A percentile compares a stretch with the other conserved stretches of the same genome.
These are phyloP conservation scores for Colletotrichum orbiculare DNA, from an alignment of 2,329 filamentous ascomycete genomes.

Conservation along the genomic window DNA sequence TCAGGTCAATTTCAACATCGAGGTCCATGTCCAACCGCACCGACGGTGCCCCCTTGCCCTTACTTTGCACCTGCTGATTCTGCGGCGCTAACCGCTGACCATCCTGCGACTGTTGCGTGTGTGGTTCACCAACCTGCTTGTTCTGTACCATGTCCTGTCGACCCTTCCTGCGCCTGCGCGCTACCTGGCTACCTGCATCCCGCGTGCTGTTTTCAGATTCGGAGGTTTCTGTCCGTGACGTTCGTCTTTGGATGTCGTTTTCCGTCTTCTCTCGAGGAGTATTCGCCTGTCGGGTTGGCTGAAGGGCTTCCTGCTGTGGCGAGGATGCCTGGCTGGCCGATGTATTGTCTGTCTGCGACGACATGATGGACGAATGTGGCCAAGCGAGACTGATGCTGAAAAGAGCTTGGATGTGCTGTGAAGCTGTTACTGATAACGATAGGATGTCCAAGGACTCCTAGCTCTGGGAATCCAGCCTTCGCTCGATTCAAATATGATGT, in stretches of 20 bases:
- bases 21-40: slow-evolving; percentile 34
- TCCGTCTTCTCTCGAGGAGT: neutral
- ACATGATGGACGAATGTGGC: too few species aligned
- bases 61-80: slow-evolving; percentile 11
- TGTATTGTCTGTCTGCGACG: too few species aligned
- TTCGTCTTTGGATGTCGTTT: neutral
- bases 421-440: neutral
- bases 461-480: too few species aligned
- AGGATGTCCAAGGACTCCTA: neutral
- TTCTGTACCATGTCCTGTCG: neutral
- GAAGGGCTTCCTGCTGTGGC: too few species aligned
- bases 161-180: neutral
- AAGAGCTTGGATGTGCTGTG: neutral
- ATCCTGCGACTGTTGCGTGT: neutral
- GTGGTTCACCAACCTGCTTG: neutral
- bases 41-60: slow-evolving; percentile 23
- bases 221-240: slow-evolving; percentile 3
- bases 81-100: slow-evolving; percentile 18
- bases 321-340: too few species aligned
- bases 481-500: neutral
- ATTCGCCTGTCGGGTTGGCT: too few species aligned
- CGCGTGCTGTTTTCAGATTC: neutral
- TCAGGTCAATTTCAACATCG: slow-evolving; percentile 33
- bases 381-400: too few species aligned
- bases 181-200: neutral